phyloP scores from a whole-genome alignment of 2,329 filamentous ascomycete genomes.

The Beauveria sp. region DNA sequence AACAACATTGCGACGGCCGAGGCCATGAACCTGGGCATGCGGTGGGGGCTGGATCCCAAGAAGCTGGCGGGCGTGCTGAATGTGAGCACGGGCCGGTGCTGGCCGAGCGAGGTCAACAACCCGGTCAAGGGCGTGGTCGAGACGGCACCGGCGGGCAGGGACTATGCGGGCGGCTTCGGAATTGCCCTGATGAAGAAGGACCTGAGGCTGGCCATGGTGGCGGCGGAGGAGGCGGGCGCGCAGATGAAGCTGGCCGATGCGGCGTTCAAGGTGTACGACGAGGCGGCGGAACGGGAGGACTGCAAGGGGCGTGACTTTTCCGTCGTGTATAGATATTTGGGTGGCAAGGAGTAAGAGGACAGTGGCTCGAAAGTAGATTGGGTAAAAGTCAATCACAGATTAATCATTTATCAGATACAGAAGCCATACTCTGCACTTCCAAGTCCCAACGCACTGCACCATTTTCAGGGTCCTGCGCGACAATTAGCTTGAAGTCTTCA shows the following conservation, averaged over 20 bases:
- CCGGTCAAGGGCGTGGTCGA: conserved; percentile 80
- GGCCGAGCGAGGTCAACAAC: conserved; percentile 94
- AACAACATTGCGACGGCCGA: conserved; percentile 73
- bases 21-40: conserved; percentile 58
- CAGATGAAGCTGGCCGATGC: conserved; percentile 55
- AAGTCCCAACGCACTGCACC: too few relatives aligned
- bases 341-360: conserved; percentile 37
- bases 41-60: conserved; percentile 50
- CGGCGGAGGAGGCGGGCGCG: conserved; percentile 60
- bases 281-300: conserved; percentile 50
- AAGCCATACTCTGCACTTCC: too few relatives aligned
- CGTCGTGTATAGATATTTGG: conserved; percentile 68
- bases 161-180: conserved; percentile 71
- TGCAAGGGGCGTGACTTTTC: conserved; percentile 72
- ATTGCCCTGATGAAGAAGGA: conserved; percentile 77
- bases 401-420: too few relatives aligned
- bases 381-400: too few relatives aligned
- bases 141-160: conserved; percentile 64
- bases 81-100: conserved; percentile 87
- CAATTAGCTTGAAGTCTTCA: conserved; percentile 7
- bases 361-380: background rate
- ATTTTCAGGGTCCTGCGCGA: too few relatives aligned
- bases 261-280: conserved; percentile 60
- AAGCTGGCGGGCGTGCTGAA: conserved; percentile 83
- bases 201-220: conserved; percentile 62